Evolutionary conservation across 176 grass and related monocot species (phyloP), one percentile per base, ranked within the genome.

Genomic region (Paspalum notatum): DNA sequence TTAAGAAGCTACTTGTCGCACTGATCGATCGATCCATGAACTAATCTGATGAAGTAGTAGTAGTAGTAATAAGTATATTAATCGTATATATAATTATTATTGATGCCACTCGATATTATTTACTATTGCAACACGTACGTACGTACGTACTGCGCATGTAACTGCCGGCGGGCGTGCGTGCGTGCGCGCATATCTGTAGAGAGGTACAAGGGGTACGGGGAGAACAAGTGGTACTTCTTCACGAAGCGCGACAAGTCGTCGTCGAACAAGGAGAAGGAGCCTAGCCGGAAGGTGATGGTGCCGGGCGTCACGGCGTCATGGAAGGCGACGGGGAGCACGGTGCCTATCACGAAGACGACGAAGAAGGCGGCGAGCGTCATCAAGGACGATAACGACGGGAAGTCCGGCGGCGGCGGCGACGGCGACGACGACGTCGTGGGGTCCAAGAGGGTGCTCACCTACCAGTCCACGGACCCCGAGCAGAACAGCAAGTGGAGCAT

Each of bases 181-280:
- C n/a, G n/a, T n/a, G n/a, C n/a, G n/a, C n/a, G n/a, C n/a, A n/a
- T 71, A 13, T 1, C 9, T 0, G 24, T 32, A 88, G 86, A 72
- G 67, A 0, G 1, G 27, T 78, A 66, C 68, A 79, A 74, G 68
- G 75, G 14, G 0, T 88, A 61, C 12, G 86, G 86, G 0, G 75
- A 84, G 61, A 14, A 42, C 43, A 79, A 14, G 44, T 88, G 82
- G 53, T 79, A 18, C 75, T 88, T 88, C 61, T 84, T 80, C 75
- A 53, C 52, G 17, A 1, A 6, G 6, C 57, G 67, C 8, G 51
- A 67, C 17, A 26, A 44, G 20, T 79, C 26, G 10, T 10, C 41
- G 20, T 51, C 52, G 4, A 84, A 79, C 20, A 79, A 84, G 68
- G 7, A 38, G 8, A 3, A 21, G 4, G 68, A 88, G 68, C 75